Percentiles rank a stretch among this genome's conserved stretches.
These are phyloP conservation scores for Piper betle DNA, from an alignment of 164 flowering plant species.

Conservation along the genomic window DNA sequence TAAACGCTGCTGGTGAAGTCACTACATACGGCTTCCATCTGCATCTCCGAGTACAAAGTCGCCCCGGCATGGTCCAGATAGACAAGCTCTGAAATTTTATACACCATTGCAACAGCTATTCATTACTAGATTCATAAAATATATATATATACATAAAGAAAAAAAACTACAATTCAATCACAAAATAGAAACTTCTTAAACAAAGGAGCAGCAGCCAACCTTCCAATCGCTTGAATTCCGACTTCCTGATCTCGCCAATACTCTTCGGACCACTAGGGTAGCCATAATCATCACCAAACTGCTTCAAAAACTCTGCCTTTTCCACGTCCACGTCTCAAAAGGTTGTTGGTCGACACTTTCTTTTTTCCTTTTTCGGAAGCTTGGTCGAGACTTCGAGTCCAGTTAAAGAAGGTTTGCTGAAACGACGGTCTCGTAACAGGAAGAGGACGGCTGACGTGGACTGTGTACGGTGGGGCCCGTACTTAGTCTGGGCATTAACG, in stretches of 20 bases:
- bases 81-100: slow-evolving; percentile 27
- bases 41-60: slow-evolving; percentile 77
- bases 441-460: too few relatives aligned
- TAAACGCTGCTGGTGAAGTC: slow-evolving; percentile 55
- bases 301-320: slow-evolving; percentile 52
- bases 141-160: not conserved
- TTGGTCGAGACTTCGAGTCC: too few relatives aligned
- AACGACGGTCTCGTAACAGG: too few relatives aligned
- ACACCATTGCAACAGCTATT: not conserved
- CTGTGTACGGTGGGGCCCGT: too few relatives aligned
- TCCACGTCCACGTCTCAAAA: slow-evolving; percentile 9
- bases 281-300: slow-evolving; percentile 73
- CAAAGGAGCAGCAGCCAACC: slow-evolving; percentile 16
- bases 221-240: slow-evolving; percentile 70
- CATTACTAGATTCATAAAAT: not conserved
- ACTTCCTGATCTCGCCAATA: slow-evolving; percentile 62
- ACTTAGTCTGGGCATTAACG: too few relatives aligned
- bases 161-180: too few relatives aligned
- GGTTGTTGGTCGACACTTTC: too few relatives aligned
- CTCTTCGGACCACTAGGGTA: slow-evolving; percentile 63
- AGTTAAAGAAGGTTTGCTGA: too few relatives aligned
- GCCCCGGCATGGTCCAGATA: slow-evolving; percentile 98
- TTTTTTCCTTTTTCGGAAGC: too few relatives aligned
- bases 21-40: slow-evolving; percentile 63
- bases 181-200: too few relatives aligned